Base-by-base conservation (phyloP, 129 eudicot genomes). In the Escallonia rubra region DNA sequence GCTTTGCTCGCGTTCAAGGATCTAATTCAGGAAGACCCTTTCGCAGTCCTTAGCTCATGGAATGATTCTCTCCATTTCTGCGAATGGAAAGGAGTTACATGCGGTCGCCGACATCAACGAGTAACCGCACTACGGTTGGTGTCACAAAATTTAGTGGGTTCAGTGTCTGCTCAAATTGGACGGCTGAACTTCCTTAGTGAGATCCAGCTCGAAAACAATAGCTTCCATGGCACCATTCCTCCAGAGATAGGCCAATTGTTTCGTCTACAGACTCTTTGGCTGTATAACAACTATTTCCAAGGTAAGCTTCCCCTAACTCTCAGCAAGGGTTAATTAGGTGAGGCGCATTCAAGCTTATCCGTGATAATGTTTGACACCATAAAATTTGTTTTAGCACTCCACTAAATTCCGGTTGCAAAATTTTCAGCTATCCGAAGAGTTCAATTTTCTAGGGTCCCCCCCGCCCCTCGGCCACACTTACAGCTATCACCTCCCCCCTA, bases 1-100 rank as follows among this genome's bases (percentile, higher is more conserved):
- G 57, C 72, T 4, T 44, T 76, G 43, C 64, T 64, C 0, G 72
- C 50, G 15, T 47, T 77, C 8, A 60, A 59, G 65, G 6, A 52
- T 1, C 65, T 58, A 50, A 65, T 76, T 13, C 34, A 23, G 34
- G 34, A 23, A 23, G 34, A 23, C 34, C 34, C 34, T 23, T 1
- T 23, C 1, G 34, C 34, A 23, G 34, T 23, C 34, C 34, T 23
- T 23, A 23, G 34, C 1, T 23, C 34, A 23, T 23, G 34, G 34
- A 23, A 23, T 23, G 34, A 23, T 23, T 23, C 34, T 23, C 34
- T 23, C 34, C 34, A 23, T 23, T 23, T 23, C 34, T 23, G 34
- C 34, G 1, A 23, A 23, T 67, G 41, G 55, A 39, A 59, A 7
- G 44, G 44, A 10, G 63, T 38, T 59, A 38, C 4, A 34, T 34